phyloP scores from a whole-genome alignment of 345 rosid genomes.

The Gossypioides kirkii region DNA sequence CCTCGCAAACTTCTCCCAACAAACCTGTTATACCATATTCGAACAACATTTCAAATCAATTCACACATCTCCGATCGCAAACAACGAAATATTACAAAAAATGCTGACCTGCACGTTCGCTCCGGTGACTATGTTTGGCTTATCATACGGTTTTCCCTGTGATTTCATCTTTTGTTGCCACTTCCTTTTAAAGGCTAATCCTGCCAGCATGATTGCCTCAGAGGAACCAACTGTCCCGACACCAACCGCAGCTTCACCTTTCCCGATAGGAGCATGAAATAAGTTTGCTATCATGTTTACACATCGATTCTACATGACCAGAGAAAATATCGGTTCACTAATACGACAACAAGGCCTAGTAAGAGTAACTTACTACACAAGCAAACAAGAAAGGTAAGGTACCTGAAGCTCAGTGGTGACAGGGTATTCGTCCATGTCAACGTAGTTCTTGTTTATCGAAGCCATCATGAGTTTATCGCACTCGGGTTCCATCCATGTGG shows the following conservation, averaged over 20 bases:
- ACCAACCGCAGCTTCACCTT: conserved; percentile 55
- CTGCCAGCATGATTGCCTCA: conserved; percentile 83
- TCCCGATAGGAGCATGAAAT: conserved; percentile 60
- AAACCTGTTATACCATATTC: conserved; percentile 34
- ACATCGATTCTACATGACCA: conserved; percentile 53
- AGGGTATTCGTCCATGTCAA: conserved; percentile 84
- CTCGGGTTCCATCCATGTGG: conserved; percentile 91
- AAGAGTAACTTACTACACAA: background rate
- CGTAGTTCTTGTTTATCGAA: conserved; percentile 65
- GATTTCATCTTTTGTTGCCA: conserved; percentile 64
- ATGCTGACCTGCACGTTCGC: conserved; percentile 63
- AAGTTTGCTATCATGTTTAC: conserved; percentile 78
- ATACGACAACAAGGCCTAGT: background rate
- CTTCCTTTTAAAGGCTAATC: conserved; percentile 68
- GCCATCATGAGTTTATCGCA: conserved; percentile 69
- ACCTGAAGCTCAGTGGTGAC: conserved; percentile 85
- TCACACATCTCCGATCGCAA: background rate
- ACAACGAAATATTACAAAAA: background rate
- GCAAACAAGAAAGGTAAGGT: background rate
- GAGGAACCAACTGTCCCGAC: conserved; percentile 79
- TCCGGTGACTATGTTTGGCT: conserved; percentile 77
- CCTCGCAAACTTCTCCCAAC: conserved; percentile 86
- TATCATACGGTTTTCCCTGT: conserved; percentile 47
- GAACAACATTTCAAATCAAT: background rate
- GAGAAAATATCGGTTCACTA: background rate